Percentiles rank a stretch among this genome's conserved stretches.
Conservation (phyloP, 73 alveolate species). For the Tetrahymena malaccensis region DNA sequence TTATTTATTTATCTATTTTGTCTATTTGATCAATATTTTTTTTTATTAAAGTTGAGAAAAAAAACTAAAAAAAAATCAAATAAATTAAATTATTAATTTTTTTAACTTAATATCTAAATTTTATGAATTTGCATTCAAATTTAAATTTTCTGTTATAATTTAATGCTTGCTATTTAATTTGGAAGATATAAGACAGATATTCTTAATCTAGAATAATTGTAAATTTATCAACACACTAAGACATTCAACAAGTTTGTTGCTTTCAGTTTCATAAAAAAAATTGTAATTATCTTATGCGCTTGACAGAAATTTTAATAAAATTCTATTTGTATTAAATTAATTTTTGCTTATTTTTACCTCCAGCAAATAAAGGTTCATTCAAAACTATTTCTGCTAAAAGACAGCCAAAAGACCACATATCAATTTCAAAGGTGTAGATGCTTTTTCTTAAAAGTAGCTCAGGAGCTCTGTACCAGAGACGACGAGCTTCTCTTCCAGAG, state of each 20-base stretch:
- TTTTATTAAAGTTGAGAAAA: background rate
- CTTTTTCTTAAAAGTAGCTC: constrained; percentile 80
- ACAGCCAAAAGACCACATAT: constrained; percentile 94
- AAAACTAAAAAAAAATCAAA: no score
- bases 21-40: background rate
- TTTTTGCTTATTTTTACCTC: constrained; percentile 2
- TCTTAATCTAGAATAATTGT: background rate
- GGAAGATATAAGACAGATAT: no score
- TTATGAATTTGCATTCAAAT: background rate
- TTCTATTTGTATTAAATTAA: background rate
- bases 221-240: no score
- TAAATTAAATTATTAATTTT: background rate
- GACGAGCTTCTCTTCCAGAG: constrained; percentile 90
- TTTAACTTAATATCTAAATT: background rate
- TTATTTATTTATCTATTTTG: background rate
- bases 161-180: background rate
- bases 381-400: constrained; percentile 78
- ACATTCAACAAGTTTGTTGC: no score
- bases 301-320: no score
- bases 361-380: constrained; percentile 82
- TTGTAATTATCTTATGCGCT: background rate
- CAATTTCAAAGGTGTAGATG: constrained; percentile 83
- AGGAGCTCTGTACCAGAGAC: constrained; percentile 97
- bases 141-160: background rate
- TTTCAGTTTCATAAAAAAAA: no score